A percentile compares a stretch with the other conserved stretches of the same genome.
Conservation (phyloP, 148 eudicot species). For the Vaccinium corymbosum region DNA sequence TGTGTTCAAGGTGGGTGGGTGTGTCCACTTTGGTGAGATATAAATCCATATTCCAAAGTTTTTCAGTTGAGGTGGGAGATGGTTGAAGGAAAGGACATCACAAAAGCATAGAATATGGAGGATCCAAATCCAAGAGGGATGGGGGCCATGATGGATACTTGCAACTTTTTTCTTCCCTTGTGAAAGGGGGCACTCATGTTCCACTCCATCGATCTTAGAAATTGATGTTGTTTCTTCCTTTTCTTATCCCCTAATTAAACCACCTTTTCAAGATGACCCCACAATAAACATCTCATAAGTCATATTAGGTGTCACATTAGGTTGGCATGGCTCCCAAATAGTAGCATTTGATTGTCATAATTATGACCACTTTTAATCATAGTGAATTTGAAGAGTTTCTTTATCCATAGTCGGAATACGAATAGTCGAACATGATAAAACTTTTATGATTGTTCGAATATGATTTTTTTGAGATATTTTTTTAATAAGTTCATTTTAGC, state of each 20-base stretch:
- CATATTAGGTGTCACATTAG: background rate
- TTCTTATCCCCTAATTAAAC: background rate
- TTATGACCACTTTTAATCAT: background rate
- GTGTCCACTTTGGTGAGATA: slow-evolving; percentile 13
- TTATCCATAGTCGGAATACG: no score
- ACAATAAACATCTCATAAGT: background rate
- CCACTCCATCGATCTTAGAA: slow-evolving; percentile 24
- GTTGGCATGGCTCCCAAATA: background rate
- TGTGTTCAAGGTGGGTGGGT: background rate
- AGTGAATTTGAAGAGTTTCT: no score
- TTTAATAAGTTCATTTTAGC: background rate
- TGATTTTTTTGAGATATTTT: background rate
- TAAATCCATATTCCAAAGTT: slow-evolving; percentile 14
- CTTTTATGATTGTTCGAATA: background rate
- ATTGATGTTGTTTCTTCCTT: slow-evolving; percentile 17
- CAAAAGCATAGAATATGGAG: slow-evolving; percentile 22
- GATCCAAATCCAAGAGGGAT: slow-evolving; percentile 1
- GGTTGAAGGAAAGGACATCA: slow-evolving; percentile 12
- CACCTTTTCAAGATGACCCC: background rate
- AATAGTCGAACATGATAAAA: background rate
- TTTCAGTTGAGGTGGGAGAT: background rate
- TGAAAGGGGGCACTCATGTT: slow-evolving; percentile 20
- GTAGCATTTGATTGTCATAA: background rate
- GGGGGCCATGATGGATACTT: slow-evolving; percentile 20
- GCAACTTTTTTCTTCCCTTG: slow-evolving; percentile 17